These are phyloP conservation scores for Aspergillus pseudonomiae DNA, from an alignment of 2,329 filamentous ascomycete species.

Conservation along the genomic window DNA sequence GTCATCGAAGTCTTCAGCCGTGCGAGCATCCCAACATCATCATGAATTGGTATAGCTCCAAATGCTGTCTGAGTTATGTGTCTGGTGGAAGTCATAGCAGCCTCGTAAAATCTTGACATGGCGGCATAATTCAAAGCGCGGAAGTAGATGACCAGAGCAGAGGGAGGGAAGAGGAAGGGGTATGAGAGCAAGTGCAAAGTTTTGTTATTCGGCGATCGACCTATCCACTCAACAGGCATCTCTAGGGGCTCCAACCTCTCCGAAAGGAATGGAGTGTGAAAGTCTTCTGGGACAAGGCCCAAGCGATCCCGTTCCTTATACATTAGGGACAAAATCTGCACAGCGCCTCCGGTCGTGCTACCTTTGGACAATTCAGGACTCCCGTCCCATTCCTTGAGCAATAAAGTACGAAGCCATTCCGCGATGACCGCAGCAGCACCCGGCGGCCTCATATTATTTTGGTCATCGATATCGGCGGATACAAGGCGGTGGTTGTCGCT, in stretches of 20 bases:
- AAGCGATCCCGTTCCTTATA: slow-evolving; percentile 72
- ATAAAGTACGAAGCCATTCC: slow-evolving; percentile 62
- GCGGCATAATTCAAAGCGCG: slow-evolving; percentile 82
- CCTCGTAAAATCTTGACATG: slow-evolving; percentile 81
- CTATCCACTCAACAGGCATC: slow-evolving; percentile 73
- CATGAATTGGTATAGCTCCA: slow-evolving; percentile 49
- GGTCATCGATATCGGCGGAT: slow-evolving; percentile 10
- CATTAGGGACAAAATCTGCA: slow-evolving; percentile 72
- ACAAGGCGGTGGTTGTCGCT: slow-evolving; percentile 31
- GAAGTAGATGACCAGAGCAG: slow-evolving; percentile 79
- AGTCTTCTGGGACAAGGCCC: slow-evolving; percentile 68
- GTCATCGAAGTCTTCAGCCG: slow-evolving; percentile 68
- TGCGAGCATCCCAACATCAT: slow-evolving; percentile 64
- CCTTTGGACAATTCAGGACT: slow-evolving; percentile 69
- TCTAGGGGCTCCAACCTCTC: slow-evolving; percentile 75
- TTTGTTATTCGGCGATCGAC: slow-evolving; percentile 63
- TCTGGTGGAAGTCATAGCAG: slow-evolving; percentile 56
- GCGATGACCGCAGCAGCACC: slow-evolving; percentile 40
- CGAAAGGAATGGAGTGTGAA: slow-evolving; percentile 74
- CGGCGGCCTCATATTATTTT: slow-evolving; percentile 20
- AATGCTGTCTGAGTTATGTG: slow-evolving; percentile 52
- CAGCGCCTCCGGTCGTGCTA: slow-evolving; percentile 73
- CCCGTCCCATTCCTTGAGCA: slow-evolving; percentile 81
- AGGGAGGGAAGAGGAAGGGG: slow-evolving; percentile 75
- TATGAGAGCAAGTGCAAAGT: slow-evolving; percentile 76